Percentiles rank a stretch among this genome's conserved stretches.
Conservation (phyloP, 495 filamentous ascomycete genomes). For the Extremus antarcticus region DNA sequence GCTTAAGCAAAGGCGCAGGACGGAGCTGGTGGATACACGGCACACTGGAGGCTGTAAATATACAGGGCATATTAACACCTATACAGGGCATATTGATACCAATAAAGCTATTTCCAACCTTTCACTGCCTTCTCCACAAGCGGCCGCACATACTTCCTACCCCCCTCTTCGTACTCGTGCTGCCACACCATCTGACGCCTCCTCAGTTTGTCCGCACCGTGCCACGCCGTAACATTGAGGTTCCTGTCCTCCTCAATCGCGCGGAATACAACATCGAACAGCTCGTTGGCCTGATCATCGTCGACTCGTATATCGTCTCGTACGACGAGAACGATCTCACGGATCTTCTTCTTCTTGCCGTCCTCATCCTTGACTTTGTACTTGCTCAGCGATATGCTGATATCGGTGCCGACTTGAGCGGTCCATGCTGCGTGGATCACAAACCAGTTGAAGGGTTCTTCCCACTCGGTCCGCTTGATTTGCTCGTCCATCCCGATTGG, state of each 20-base stretch:
- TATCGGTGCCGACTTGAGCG: conserved; percentile 17
- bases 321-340: conserved; percentile 21
- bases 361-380: conserved; percentile 17
- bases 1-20: too few relatives aligned
- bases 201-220: conserved; percentile 15
- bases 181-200: conserved; percentile 23
- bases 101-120: conserved; percentile 20
- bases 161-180: conserved; percentile 15
- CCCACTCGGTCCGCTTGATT: conserved; percentile 21
- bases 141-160: conserved; percentile 20
- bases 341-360: conserved; percentile 22
- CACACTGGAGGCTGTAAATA: too few relatives aligned
- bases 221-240: conserved; percentile 19
- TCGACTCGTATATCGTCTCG: conserved; percentile 23
- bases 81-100: too few relatives aligned
- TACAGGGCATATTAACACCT: too few relatives aligned
- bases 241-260: conserved; percentile 14
- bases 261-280: conserved; percentile 14
- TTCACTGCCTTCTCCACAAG: conserved; percentile 23
- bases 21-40: too few relatives aligned
- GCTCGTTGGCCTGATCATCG: conserved; percentile 20
- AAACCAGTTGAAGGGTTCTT: conserved; percentile 24
- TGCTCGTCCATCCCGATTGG: conserved; percentile 22
- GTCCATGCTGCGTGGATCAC: conserved; percentile 25
- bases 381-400: conserved; percentile 19